These are phyloP conservation scores for Nicotiana knightiana DNA, from an alignment of 257 asterid genomes.

Conservation along the genomic window DNA sequence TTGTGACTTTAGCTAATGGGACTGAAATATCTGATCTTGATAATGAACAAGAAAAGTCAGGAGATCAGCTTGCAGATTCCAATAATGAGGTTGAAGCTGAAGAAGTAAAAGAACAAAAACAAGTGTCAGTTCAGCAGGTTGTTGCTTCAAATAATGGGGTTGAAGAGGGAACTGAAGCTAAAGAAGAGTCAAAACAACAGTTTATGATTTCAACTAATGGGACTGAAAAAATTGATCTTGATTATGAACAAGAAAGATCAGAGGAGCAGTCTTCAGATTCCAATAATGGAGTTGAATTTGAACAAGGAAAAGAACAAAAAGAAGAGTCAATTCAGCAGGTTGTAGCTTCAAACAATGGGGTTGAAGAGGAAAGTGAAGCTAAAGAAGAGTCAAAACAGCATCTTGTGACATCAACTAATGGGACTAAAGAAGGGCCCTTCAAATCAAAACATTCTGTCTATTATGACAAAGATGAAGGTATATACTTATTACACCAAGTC, in stretches of 20 bases:
- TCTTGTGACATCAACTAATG: background rate
- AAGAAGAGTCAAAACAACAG: background rate
- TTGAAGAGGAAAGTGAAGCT: slow-evolving; percentile 13
- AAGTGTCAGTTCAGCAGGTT: background rate
- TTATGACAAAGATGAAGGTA: slow-evolving; percentile 57
- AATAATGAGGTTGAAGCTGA: background rate
- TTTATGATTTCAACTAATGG: background rate
- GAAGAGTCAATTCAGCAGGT: background rate
- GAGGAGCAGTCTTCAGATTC: background rate
- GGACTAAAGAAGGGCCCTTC: slow-evolving; percentile 21
- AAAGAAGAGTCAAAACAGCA: slow-evolving; percentile 21
- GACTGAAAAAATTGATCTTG: background rate
- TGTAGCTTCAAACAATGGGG: background rate
- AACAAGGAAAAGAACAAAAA: background rate
- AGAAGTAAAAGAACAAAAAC: background rate
- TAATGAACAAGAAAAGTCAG: background rate
- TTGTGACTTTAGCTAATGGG: background rate
- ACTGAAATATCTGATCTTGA: background rate
- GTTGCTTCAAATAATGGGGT: background rate
- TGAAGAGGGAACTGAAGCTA: background rate
- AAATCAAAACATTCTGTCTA: slow-evolving; percentile 38
- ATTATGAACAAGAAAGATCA: background rate
- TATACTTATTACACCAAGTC: background rate
- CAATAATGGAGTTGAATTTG: background rate
- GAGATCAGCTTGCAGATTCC: background rate